Conservation (phyloP, 1,284 basidiomycete genomes). For the Fistulina hepatica region DNA sequence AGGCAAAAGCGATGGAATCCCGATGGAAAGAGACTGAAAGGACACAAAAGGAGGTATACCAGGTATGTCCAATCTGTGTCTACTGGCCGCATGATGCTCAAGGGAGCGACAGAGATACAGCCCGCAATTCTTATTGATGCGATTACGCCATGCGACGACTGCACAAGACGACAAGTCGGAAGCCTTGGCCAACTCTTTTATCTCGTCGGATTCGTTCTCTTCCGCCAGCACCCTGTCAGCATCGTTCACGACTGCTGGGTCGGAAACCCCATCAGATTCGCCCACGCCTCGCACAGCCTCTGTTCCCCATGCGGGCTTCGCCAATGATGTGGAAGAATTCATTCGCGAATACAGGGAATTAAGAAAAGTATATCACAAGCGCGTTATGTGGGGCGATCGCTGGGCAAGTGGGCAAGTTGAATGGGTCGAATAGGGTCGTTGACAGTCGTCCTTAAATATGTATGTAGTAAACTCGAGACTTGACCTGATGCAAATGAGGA, state of each 20-base stretch:
- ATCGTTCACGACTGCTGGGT: no score
- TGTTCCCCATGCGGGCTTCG: slow-evolving; percentile 17
- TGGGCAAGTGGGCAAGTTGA: slow-evolving; percentile 77
- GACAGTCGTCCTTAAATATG: slow-evolving; percentile 24
- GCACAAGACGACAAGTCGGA: slow-evolving; percentile 86
- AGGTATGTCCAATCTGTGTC: slow-evolving; percentile 37
- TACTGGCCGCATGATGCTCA: slow-evolving; percentile 4
- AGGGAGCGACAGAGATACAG: slow-evolving; percentile 53
- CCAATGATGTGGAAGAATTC: slow-evolving; percentile 72
- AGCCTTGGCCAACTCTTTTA: slow-evolving; percentile 66
- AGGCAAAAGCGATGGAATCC: slow-evolving; percentile 69
- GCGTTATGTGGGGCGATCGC: slow-evolving; percentile 78
- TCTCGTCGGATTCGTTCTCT: no score
- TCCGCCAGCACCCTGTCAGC: no score
- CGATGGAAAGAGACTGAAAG: slow-evolving; percentile 79
- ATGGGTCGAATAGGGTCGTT: slow-evolving; percentile 72
- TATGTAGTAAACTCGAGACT: background rate
- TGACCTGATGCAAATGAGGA: no score
- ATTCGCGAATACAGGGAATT: slow-evolving; percentile 79
- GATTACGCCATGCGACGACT: slow-evolving; percentile 75
- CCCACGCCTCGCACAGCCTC: slow-evolving; percentile 11
- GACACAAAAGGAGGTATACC: slow-evolving; percentile 79
- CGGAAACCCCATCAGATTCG: no score
- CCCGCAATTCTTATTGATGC: slow-evolving; percentile 77
- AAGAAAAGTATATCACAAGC: slow-evolving; percentile 81